Evolutionary conservation across 140 eudicot genomes (phyloP).

Genomic region (Flaveria floridana): DNA sequence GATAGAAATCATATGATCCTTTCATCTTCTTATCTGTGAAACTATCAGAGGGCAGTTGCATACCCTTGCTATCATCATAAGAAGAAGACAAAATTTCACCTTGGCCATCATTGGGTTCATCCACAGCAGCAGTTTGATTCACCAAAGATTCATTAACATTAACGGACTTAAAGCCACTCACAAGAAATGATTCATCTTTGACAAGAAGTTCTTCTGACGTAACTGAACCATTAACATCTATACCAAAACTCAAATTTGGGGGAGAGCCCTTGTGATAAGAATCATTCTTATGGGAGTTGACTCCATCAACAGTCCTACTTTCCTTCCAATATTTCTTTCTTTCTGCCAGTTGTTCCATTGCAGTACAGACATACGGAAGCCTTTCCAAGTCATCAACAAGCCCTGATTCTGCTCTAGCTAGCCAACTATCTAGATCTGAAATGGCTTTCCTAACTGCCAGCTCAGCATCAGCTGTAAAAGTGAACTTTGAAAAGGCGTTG

Average conservation of each 20-base stretch:
- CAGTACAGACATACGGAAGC: constrained; percentile 96
- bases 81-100: constrained; percentile 51
- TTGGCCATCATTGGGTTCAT: constrained; percentile 43
- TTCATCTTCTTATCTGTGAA: constrained; percentile 45
- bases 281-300: constrained; percentile 16
- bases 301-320: constrained; percentile 37
- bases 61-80: constrained; percentile 47
- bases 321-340: constrained; percentile 74
- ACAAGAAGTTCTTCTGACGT: constrained; percentile 28
- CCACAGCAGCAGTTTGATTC: constrained; percentile 43
- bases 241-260: constrained; percentile 35
- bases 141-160: constrained; percentile 30
- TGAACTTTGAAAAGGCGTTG: constrained; percentile 81
- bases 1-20: constrained; percentile 71
- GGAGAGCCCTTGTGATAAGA: constrained; percentile 37
- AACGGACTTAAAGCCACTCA: constrained; percentile 29
- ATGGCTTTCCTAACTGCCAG: constrained; percentile 83
- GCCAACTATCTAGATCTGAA: constrained; percentile 84
- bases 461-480: constrained; percentile 77
- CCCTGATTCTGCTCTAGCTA: constrained; percentile 89
- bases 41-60: constrained; percentile 29
- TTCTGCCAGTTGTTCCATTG: constrained; percentile 75
- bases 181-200: constrained; percentile 32
- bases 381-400: constrained; percentile 91
- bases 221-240: constrained; percentile 19